Evolutionary conservation across 768 basidiomycete species (phyloP).

Genomic region (Boletus huronensis): DNA sequence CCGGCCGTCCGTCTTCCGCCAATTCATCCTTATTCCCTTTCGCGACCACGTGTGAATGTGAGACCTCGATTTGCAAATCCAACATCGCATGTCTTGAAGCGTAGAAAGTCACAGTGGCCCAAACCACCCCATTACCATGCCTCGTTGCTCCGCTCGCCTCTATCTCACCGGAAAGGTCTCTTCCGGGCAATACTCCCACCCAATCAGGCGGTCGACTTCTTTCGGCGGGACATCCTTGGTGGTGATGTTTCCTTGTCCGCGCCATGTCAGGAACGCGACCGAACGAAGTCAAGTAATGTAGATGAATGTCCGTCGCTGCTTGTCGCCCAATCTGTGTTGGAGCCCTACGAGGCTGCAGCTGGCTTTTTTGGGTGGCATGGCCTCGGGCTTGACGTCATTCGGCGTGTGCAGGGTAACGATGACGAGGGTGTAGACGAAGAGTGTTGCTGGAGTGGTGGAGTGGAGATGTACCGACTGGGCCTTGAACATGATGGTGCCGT

Average conservation of each 20-base stretch:
- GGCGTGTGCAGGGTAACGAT: background rate
- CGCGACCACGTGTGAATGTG: background rate
- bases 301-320: background rate
- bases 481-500: background rate
- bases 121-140: conserved; percentile 30
- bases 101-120: conserved; percentile 17
- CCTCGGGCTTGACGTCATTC: conserved; percentile 14
- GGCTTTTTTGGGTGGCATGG: conserved; percentile 31
- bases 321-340: conserved; percentile 22
- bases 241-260: background rate
- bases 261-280: background rate
- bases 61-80: conserved; percentile 9
- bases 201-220: conserved; percentile 24
- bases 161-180: conserved; percentile 25
- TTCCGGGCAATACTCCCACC: conserved; percentile 22
- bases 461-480: background rate
- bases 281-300: background rate
- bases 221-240: conserved; percentile 21
- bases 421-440: background rate
- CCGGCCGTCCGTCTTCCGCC: background rate
- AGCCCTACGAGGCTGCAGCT: conserved; percentile 26
- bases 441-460: background rate
- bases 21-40: background rate
- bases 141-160: conserved; percentile 24
- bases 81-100: conserved; percentile 4